These are phyloP conservation scores for Periconia macrospinosa DNA, from an alignment of 2,329 filamentous ascomycete genomes.

Conservation along the genomic window DNA sequence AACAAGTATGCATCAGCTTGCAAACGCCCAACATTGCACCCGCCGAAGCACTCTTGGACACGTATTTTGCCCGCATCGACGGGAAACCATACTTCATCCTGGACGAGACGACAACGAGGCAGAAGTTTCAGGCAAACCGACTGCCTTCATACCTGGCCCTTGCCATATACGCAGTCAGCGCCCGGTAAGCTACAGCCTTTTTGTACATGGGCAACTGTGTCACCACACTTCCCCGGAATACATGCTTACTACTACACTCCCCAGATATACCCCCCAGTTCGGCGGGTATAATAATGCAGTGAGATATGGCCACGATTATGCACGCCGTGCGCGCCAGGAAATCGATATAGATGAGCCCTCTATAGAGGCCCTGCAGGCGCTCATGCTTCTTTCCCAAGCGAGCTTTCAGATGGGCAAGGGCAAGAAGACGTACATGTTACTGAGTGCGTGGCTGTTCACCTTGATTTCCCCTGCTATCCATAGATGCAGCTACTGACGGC, in stretches of 20 bases:
- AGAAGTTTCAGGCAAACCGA: conserved; percentile 70
- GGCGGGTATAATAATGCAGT: conserved; percentile 69
- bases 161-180: conserved; percentile 55
- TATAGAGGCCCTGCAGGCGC: conserved; percentile 74
- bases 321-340: conserved; percentile 66
- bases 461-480: not conserved
- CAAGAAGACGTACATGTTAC: conserved; percentile 84
- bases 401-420: conserved; percentile 78
- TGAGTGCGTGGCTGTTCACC: conserved; percentile 57
- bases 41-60: conserved; percentile 67
- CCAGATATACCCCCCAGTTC: conserved; percentile 69
- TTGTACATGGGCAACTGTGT: conserved; percentile 44
- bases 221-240: conserved; percentile 47
- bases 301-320: conserved; percentile 71
- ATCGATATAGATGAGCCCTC: conserved; percentile 81
- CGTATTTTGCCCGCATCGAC: conserved; percentile 78
- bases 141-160: conserved; percentile 56
- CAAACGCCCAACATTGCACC: conserved; percentile 54
- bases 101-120: conserved; percentile 74
- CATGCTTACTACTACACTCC: conserved; percentile 17
- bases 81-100: conserved; percentile 81
- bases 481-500: no score
- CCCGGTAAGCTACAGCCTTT: conserved; percentile 45
- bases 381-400: conserved; percentile 74
- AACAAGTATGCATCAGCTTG: conserved; percentile 17